A percentile compares a stretch with the other conserved stretches of the same genome.
Evolutionary conservation across 2,329 filamentous ascomycete genomes (phyloP).

Genomic region (Scortechinia acanthostroma): DNA sequence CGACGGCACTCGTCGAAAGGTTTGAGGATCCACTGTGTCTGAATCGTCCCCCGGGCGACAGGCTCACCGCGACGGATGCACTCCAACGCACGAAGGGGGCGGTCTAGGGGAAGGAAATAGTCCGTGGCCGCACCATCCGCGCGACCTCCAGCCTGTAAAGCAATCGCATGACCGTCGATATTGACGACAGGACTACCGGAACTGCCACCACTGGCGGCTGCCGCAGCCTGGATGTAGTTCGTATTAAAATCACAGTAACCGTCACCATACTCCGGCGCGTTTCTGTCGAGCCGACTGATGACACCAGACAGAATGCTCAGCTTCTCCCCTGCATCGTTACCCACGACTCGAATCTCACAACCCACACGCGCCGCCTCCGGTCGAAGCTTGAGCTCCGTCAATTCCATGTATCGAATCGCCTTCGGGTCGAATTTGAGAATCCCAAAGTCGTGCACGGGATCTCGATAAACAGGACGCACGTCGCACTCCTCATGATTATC

Average conservation of each 20-base stretch:
- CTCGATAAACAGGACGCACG: slow-evolving; percentile 91
- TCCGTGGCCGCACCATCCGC: slow-evolving; percentile 93
- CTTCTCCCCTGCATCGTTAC: slow-evolving; percentile 97
- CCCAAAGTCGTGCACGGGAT: slow-evolving; percentile 96
- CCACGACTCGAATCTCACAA: slow-evolving; percentile 89
- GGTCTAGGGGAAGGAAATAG: slow-evolving; percentile 90
- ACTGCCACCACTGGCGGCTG: slow-evolving; percentile 90
- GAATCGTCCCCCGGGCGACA: slow-evolving; percentile 89
- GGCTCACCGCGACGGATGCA: slow-evolving; percentile 72
- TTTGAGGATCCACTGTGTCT: slow-evolving; percentile 94
- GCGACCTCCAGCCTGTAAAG: slow-evolving; percentile 86
- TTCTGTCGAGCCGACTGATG: slow-evolving; percentile 89
- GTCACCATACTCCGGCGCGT: slow-evolving; percentile 94
- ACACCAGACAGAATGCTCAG: slow-evolving; percentile 95
- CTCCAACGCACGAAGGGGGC: slow-evolving; percentile 77
- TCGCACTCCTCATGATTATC: slow-evolving; percentile 86
- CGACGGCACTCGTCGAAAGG: slow-evolving; percentile 94
- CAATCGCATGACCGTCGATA: slow-evolving; percentile 84
- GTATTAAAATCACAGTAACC: slow-evolving; percentile 96
- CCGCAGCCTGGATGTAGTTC: slow-evolving; percentile 95
- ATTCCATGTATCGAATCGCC: slow-evolving; percentile 92
- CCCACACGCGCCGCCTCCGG: slow-evolving; percentile 82
- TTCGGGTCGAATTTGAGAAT: slow-evolving; percentile 94
- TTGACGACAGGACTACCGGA: slow-evolving; percentile 98
- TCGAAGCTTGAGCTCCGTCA: slow-evolving; percentile 71